Evolutionary conservation across 2,329 filamentous ascomycete genomes (phyloP).

Genomic region (Diaporthe nobilis): DNA sequence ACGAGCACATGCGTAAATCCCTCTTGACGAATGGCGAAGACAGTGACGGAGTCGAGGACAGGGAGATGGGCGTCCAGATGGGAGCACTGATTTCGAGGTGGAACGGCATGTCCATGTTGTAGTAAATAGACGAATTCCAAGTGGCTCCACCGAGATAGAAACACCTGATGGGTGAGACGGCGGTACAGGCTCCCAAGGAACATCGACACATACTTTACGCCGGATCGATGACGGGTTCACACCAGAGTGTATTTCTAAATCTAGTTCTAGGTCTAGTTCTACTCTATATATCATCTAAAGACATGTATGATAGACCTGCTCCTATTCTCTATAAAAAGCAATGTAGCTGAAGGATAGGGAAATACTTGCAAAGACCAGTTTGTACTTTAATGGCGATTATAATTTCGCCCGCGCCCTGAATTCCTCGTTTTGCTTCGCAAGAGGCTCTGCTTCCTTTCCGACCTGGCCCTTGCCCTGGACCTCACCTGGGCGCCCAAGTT

Average conservation of each 20-base stretch:
- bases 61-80: background rate
- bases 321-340: background rate
- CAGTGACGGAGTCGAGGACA: background rate
- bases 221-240: background rate
- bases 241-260: background rate
- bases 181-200: background rate
- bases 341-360: background rate
- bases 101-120: background rate
- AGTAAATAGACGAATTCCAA: no score
- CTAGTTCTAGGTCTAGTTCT: background rate
- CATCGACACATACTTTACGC: background rate
- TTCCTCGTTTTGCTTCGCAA: conserved; percentile 56
- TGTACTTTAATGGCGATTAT: conserved; percentile 44
- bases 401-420: conserved; percentile 54
- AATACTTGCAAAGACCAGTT: background rate
- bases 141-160: background rate
- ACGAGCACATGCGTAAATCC: background rate
- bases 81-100: conserved; percentile 6
- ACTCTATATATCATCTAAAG: background rate
- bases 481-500: conserved; percentile 50
- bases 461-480: conserved; percentile 48
- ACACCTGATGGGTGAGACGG: background rate
- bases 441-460: conserved; percentile 56
- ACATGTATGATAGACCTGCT: background rate
- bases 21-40: background rate